Base-by-base conservation (phyloP, 371 early-diverging fungal genomes). In the Mucor mucedo region DNA sequence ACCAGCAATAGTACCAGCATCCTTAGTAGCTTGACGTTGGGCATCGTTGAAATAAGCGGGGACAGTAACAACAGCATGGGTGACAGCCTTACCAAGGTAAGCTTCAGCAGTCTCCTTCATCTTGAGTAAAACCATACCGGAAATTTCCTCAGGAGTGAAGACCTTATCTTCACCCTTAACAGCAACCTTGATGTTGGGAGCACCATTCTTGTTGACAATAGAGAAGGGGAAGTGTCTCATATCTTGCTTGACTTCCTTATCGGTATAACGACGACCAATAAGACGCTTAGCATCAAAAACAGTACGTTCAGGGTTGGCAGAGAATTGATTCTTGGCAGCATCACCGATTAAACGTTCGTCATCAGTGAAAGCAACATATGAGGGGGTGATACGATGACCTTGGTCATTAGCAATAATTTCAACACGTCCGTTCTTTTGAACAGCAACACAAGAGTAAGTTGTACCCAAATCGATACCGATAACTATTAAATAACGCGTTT, bases 21-120 rank as follows among this genome's bases (percentile, higher is more conserved):
- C 94, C 84, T 98, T 97, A 71, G 98, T 98, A 30, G 98, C 98
- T 78, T 97, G 95, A 75, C 98, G 91, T 83, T 99, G 99, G 29
- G 91, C 87, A 75, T 97, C 96, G 67, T 87, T 88, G 65, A 91
- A 91, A 74, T 91, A 91, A 41, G 91, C 90, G 28, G 91, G 91
- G 35, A 89, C 89, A 30, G 91, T 89, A 58, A 91, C 71, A 33
- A 96, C 98, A 60, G 96, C 95, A 72, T 94, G 89, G 70, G 82
- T 87, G 63, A 95, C 91, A 66, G 85, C 85, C 76, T 84, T 85
- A 53, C 92, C 91, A 62, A 96, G 86, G 76, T 85, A 93, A 21
- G 84, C 82, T 75, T 96, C 96, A 45, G 95, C 95, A 47, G 63
- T 62, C n/a, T 59, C 60, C 87, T 95, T 95, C 95, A 99, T 94